A percentile compares a stretch with the other conserved stretches of the same genome.
These are phyloP conservation scores for Exophiala viscosa DNA, from an alignment of 2,329 filamentous ascomycete genomes.

Conservation along the genomic window DNA sequence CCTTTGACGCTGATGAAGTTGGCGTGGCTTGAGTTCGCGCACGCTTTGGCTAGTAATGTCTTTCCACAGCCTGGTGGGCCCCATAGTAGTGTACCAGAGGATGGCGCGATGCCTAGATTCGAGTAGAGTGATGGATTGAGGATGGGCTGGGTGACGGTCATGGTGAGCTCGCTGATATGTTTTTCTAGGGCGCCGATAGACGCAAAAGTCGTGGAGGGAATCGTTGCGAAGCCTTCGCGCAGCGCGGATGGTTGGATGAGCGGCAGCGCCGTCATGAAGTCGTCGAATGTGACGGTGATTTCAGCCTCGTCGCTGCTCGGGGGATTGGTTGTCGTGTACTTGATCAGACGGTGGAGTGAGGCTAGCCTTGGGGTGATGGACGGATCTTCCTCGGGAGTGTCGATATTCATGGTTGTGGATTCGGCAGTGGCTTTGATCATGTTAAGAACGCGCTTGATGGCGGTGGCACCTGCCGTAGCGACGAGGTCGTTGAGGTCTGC, in stretches of 20 bases:
- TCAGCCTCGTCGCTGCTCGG: conserved; percentile 32
- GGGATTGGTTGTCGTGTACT: conserved; percentile 10
- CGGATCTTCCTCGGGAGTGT: conserved; percentile 32
- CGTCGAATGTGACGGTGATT: conserved; percentile 58
- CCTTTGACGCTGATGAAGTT: conserved; percentile 99
- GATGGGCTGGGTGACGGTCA: conserved; percentile 87
- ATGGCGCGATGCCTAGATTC: conserved; percentile 71
- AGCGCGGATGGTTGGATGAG: conserved; percentile 76
- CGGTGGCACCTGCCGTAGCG: conserved; percentile 61
- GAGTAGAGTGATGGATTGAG: conserved; percentile 73
- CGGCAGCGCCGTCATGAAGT: conserved; percentile 73
- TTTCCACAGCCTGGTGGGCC: conserved; percentile 96
- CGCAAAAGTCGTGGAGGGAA: conserved; percentile 88
- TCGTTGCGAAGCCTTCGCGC: conserved; percentile 89
- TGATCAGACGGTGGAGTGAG: conserved; percentile 17
- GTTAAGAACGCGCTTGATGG: conserved; percentile 59
- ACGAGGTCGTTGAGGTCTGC: conserved; percentile 76
- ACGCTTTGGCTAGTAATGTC: conserved; percentile 90
- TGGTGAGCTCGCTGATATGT: conserved; percentile 77
- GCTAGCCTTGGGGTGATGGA: conserved; percentile 23
- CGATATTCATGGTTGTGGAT: conserved; percentile 52
- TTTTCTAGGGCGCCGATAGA: conserved; percentile 80
- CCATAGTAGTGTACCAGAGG: conserved; percentile 89
- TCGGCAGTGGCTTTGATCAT: conserved; percentile 46
- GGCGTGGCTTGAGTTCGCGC: conserved; percentile 90